Evolutionary conservation across 2,329 filamentous ascomycete species (phyloP), one percentile per base, ranked within the genome.

Genomic region (Fusarium humuli): DNA sequence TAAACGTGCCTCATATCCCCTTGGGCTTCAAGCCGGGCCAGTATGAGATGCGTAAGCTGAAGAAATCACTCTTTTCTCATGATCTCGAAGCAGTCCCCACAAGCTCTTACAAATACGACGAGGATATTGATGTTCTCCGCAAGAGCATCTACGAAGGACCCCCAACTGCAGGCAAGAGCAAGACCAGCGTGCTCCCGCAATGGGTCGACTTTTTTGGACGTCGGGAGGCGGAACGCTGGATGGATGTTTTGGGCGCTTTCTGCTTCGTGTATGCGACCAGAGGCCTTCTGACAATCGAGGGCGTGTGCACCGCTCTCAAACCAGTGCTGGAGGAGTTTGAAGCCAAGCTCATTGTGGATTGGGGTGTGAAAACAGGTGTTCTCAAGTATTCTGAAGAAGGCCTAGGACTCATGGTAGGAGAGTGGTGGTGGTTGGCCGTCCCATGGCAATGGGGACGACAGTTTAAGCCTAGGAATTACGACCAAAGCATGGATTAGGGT

Each of bases 191-290:
- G 44, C 81, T 93, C 6, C 92, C 92, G 0, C 85, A 93, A 55
- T 94, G 92, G 92, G 86, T 88, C 55, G 90, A 91, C 76, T 89
- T 94, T 64, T 88, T 91, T 65, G 89, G 87, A 10, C 81, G 85
- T 8, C 73, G 87, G 1, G 85, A 92, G 64, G 77, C 77, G n/a
- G 79, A 82, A 1, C 85, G 89, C 57, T 94, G 92, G 91, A 84
- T 86, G 57, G 86, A 88, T 67, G 83, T 91, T 13, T 77, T 93
- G 7, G 85, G 87, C 7, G 86, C 89, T 7, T 83, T 93, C 4
- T 81, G 89, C 34, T 89, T 92, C 65, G 81, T 87, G 30, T 79
- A 92, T 34, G 88, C 90, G 2, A 89, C 87, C 20, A 84, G 90
- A 60, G 87, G 91, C 0, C 86, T 89, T 1, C 82, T 88, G 68